Percentiles rank a stretch among this genome's conserved stretches.
Evolutionary conservation across 2,329 filamentous ascomycete genomes (phyloP).

Genomic region (Pyrenochaeta sp.): DNA sequence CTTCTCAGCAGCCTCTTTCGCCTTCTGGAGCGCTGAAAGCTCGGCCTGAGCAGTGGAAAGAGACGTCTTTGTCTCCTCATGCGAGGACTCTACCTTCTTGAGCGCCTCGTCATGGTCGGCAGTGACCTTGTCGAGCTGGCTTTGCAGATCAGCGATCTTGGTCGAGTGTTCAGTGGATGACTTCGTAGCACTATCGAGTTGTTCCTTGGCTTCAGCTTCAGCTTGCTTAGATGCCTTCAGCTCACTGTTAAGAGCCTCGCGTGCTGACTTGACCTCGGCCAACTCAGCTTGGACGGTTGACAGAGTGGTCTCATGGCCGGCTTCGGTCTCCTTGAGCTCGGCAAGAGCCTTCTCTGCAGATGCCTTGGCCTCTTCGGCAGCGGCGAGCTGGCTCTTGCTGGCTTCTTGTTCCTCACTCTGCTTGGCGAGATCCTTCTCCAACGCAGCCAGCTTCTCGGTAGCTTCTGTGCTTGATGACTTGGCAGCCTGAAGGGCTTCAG

Average conservation of each 20-base stretch:
- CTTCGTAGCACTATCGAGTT: constrained; percentile 15
- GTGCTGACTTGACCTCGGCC: constrained; percentile 23
- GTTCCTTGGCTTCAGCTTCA: constrained; percentile 15
- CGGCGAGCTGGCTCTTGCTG: constrained; percentile 24
- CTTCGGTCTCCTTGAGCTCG: constrained; percentile 26
- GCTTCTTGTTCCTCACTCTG: background rate
- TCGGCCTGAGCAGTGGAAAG: constrained; percentile 16
- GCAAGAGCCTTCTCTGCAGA: constrained; percentile 32
- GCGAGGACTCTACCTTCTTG: constrained; percentile 19
- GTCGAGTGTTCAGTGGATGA: constrained; percentile 15
- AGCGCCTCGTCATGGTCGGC: constrained; percentile 27
- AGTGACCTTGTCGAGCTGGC: constrained; percentile 31
- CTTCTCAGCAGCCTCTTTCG: constrained; percentile 18
- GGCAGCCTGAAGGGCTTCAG: constrained; percentile 28
- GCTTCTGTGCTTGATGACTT: constrained; percentile 29
- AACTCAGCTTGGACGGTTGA: constrained; percentile 18
- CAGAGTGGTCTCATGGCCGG: constrained; percentile 15
- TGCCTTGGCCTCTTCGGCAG: constrained; percentile 26
- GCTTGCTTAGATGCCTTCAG: constrained; percentile 27
- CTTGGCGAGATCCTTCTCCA: constrained; percentile 32
- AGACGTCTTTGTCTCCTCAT: constrained; percentile 26
- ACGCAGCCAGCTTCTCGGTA: constrained; percentile 34
- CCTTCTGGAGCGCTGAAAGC: constrained; percentile 6
- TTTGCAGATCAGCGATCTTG: constrained; percentile 30
- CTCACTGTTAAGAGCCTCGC: constrained; percentile 26